Conservation (phyloP, 2,329 filamentous ascomycete genomes). For the Aureobasidium namibiae region DNA sequence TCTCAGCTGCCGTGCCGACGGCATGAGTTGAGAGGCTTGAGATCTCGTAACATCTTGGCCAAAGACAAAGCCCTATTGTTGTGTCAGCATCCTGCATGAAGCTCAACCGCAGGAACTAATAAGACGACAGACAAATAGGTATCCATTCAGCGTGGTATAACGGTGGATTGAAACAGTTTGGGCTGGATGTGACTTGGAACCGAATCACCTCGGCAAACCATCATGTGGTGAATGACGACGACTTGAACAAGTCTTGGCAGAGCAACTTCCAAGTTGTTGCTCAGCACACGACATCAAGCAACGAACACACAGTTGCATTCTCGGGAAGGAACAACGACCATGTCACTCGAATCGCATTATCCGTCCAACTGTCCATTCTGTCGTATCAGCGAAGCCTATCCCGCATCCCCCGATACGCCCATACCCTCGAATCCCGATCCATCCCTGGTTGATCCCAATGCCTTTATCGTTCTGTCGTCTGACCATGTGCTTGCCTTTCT, state of each 20-base stretch:
- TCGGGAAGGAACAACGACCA: not conserved
- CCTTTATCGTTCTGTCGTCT: conserved; percentile 66
- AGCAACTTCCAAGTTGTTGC: not conserved
- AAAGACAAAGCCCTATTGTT: not conserved
- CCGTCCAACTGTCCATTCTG: conserved; percentile 50
- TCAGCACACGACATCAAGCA: not conserved
- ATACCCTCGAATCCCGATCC: conserved; percentile 27
- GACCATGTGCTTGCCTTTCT: conserved; percentile 75
- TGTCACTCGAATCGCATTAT: conserved; percentile 25
- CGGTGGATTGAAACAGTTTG: not conserved
- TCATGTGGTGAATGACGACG: not conserved
- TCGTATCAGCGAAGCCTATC: conserved; percentile 46
- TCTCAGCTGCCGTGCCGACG: not conserved
- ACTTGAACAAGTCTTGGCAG: not conserved
- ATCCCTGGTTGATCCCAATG: conserved; percentile 26
- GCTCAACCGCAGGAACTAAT: not conserved
- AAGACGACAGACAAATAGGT: not conserved
- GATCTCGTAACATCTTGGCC: not conserved
- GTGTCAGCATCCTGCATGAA: not conserved
- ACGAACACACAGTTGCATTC: not conserved
- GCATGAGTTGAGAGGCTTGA: not conserved
- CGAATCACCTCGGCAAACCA: not conserved
- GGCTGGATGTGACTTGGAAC: not conserved
- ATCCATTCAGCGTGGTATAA: not conserved
- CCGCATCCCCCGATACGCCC: conserved; percentile 24